Percentiles rank a stretch among this genome's conserved stretches.
phyloP scores from a whole-genome alignment of 164 flowering plant species.

The Tetracentron sinense region DNA sequence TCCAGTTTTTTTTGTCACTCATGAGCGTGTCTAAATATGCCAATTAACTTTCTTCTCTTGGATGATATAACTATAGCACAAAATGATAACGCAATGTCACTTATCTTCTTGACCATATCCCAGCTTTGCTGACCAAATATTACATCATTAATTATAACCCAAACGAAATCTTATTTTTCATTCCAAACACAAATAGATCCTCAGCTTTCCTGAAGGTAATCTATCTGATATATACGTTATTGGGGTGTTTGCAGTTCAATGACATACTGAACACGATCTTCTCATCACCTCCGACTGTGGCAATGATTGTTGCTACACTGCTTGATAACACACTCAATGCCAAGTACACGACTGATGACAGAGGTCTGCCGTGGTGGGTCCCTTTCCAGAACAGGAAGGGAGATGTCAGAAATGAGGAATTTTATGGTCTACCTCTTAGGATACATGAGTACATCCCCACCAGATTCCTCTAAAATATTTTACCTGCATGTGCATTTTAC shows the following conservation, averaged over 20 bases:
- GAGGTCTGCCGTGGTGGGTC: conserved; percentile 78
- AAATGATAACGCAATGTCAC: too few species aligned
- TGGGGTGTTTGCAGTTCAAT: conserved; percentile 60
- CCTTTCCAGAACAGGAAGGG: conserved; percentile 74
- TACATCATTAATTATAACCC: too few species aligned
- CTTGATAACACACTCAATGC: conserved; percentile 77
- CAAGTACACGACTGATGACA: conserved; percentile 26
- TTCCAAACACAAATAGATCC: too few species aligned
- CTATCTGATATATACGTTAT: background rate
- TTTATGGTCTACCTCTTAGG: conserved; percentile 62
- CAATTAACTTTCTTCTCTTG: too few species aligned
- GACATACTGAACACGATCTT: conserved; percentile 81
- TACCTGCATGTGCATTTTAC: too few species aligned
- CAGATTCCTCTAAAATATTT: conserved; percentile 45
- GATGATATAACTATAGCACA: too few species aligned
- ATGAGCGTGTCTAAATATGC: too few species aligned
- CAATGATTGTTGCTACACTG: conserved; percentile 61
- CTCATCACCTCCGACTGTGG: conserved; percentile 77
- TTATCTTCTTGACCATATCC: too few species aligned
- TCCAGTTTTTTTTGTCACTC: too few species aligned
- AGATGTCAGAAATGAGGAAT: conserved; percentile 78
- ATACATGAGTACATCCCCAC: conserved; percentile 51
- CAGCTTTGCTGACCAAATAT: too few species aligned
- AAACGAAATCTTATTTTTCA: too few species aligned
- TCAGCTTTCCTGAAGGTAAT: too few species aligned